Evolutionary conservation across 768 basidiomycete genomes (phyloP), one percentile per base, ranked within the genome.

Genomic region (Piloderma croceum): DNA sequence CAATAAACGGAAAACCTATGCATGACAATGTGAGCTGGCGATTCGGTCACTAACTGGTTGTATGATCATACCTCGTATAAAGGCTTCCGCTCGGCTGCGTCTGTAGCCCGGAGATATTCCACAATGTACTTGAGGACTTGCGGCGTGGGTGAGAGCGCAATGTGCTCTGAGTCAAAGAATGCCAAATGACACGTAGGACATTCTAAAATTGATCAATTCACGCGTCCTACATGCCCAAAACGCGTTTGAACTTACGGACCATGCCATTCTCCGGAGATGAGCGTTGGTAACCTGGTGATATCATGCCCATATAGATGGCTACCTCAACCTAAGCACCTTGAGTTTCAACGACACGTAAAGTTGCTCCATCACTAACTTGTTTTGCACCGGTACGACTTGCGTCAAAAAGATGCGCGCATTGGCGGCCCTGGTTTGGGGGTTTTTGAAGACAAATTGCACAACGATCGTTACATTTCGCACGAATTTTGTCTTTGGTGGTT

Each of bases 11-110:
- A 46, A 46, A 18, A 46, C 41, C 45, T 46, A n/a, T n/a, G n/a
- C n/a, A n/a, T n/a, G n/a, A n/a, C n/a, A n/a, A n/a, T n/a, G n/a
- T n/a, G n/a, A n/a, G n/a, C n/a, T n/a, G n/a, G n/a, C n/a, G n/a
- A n/a, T n/a, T n/a, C n/a, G n/a, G n/a, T n/a, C n/a, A n/a, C n/a
- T n/a, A n/a, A n/a, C n/a, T n/a, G n/a, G n/a, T n/a, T n/a, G n/a
- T n/a, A n/a, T n/a, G n/a, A n/a, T n/a, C n/a, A n/a, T 41, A 41
- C 44, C 39, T 46, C 40, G 35, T 42, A 41, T 21, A 46, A 24
- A 40, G 40, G 35, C 35, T 36, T 46, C 21, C 41, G 45, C 13
- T 46, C 22, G 21, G 45, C n/a, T n/a, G n/a, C 7, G 22, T 34
- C 11, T 29, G 27, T 46, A 33, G 36, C 29, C n/a, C n/a, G n/a